Conservation (phyloP, 2,329 filamentous ascomycete genomes). For the Bipolaris oryzae region DNA sequence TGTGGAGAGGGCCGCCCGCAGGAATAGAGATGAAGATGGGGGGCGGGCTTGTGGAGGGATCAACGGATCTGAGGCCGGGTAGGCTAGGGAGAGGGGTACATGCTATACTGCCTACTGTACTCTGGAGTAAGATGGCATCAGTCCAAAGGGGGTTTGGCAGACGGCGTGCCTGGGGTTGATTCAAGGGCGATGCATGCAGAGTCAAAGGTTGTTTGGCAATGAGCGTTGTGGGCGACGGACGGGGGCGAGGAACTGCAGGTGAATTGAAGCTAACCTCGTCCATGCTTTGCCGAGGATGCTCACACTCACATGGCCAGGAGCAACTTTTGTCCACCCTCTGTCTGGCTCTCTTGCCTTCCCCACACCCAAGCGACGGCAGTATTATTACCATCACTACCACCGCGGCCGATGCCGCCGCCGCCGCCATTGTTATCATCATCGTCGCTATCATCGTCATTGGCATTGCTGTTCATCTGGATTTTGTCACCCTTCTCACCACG, state of each 20-base stretch:
- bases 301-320: neutral
- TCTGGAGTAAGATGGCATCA: neutral
- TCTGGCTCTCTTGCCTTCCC: conserved; percentile 1
- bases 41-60: conserved; percentile 32
- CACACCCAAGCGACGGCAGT: neutral
- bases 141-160: conserved; percentile 20
- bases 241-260: conserved; percentile 10
- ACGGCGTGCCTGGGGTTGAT: conserved; percentile 7
- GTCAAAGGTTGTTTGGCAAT: conserved; percentile 10
- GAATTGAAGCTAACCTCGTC: conserved; percentile 11
- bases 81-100: conserved; percentile 31
- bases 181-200: conserved; percentile 12
- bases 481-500: neutral
- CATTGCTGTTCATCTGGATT: neutral
- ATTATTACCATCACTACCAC: neutral
- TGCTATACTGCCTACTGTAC: conserved; percentile 9
- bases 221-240: conserved; percentile 15
- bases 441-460: neutral
- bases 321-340: neutral
- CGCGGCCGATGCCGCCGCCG: too few species aligned
- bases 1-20: conserved; percentile 32
- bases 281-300: conserved; percentile 13
- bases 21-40: conserved; percentile 35
- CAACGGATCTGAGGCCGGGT: conserved; percentile 21
- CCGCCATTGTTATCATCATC: too few species aligned